phyloP scores from a whole-genome alignment of 2,329 filamentous ascomycete genomes.

The Colletotrichum salicis region DNA sequence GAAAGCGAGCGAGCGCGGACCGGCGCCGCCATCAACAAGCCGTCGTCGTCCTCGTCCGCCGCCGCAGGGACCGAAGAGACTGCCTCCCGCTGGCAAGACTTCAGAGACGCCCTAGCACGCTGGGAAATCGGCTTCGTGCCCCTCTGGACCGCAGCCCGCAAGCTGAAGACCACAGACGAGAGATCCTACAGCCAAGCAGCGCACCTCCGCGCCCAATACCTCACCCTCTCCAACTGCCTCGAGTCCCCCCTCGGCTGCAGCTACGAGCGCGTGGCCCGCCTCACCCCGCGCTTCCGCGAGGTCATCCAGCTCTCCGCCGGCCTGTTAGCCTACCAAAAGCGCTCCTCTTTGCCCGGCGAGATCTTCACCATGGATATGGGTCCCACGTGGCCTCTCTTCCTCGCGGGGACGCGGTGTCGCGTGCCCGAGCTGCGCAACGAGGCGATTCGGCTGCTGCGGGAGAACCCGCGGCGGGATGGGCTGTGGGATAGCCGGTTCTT shows the following conservation, averaged over 20 bases:
- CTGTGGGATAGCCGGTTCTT: conserved; percentile 42
- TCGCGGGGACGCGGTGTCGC: conserved; percentile 41
- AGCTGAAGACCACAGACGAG: conserved; percentile 32
- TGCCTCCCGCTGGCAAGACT: conserved; percentile 24
- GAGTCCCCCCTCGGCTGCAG: conserved; percentile 38
- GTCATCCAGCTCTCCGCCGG: conserved; percentile 39
- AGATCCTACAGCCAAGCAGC: conserved; percentile 39
- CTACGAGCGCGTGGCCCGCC: conserved; percentile 37
- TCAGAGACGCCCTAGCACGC: conserved; percentile 15
- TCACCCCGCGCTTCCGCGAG: conserved; percentile 43
- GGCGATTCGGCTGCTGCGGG: conserved; percentile 40
- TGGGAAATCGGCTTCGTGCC: conserved; percentile 38
- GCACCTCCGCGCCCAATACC: conserved; percentile 42
- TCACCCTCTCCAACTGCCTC: conserved; percentile 38
- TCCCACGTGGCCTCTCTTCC: conserved; percentile 41
- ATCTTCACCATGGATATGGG: conserved; percentile 45
- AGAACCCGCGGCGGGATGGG: conserved; percentile 42
- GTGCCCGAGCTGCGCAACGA: conserved; percentile 40
- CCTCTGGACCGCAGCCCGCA: conserved; percentile 35
- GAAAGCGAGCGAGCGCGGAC: conserved; percentile 19
- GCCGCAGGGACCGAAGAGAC: not conserved
- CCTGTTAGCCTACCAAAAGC: conserved; percentile 38
- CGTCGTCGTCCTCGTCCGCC: not conserved
- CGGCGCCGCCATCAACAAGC: not conserved
- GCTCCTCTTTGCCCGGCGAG: conserved; percentile 11